These are phyloP conservation scores for Vitis hybrid DNA, from an alignment of 177 flowering plant genomes.

Conservation along the genomic window DNA sequence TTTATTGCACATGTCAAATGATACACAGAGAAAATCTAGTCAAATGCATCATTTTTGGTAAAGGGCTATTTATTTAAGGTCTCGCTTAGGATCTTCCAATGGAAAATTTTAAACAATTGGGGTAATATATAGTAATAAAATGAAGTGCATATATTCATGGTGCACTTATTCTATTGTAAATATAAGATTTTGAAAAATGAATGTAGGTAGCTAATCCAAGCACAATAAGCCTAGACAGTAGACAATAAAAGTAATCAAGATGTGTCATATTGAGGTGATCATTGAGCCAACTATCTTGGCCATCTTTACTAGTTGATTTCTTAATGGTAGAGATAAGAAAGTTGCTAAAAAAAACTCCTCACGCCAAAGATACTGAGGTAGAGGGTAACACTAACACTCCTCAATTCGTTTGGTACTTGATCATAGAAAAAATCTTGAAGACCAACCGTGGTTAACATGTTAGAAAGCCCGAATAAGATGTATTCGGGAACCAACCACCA, in stretches of 20 bases:
- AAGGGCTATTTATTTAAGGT: no score
- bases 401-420: constrained; percentile 34
- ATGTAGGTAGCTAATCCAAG: constrained; percentile 24
- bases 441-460: constrained; percentile 43
- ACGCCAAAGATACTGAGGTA: constrained; percentile 40
- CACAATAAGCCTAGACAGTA: constrained; percentile 33
- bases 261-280: constrained; percentile 40
- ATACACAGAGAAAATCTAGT: no score
- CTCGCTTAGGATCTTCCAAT: no score
- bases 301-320: neutral
- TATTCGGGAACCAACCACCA: constrained; percentile 48
- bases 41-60: no score
- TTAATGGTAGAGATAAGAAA: constrained; percentile 31
- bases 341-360: constrained; percentile 35
- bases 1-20: no score
- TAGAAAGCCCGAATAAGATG: constrained; percentile 26
- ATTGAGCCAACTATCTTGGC: constrained; percentile 33
- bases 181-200: constrained; percentile 28
- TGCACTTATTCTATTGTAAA: constrained; percentile 21
- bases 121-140: no score
- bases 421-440: constrained; percentile 51
- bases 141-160: neutral
- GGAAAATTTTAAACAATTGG: no score
- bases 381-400: constrained; percentile 36
- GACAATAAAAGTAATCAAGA: constrained; percentile 45